Evolutionary conservation across 2,329 filamentous ascomycete genomes (phyloP).

Genomic region (Aspergillus sp.): DNA sequence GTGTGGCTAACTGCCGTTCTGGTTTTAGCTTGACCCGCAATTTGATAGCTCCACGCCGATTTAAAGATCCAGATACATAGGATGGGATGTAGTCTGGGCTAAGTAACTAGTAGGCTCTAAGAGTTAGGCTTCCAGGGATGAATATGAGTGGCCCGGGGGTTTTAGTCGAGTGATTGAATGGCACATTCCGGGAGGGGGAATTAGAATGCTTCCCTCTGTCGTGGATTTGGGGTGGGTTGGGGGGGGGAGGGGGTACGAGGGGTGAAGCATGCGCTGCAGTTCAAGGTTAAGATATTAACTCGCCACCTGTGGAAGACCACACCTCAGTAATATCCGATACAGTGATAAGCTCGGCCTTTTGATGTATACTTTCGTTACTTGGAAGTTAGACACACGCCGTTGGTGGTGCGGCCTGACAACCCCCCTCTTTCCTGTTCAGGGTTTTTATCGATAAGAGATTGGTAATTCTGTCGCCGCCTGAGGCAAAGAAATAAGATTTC

Average conservation of each 20-base stretch:
- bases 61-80: no score
- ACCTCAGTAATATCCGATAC: no score
- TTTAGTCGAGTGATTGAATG: not conserved
- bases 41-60: slow-evolving; percentile 3
- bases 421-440: not conserved
- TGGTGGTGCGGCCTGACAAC: not conserved
- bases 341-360: not conserved
- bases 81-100: not conserved
- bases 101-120: not conserved
- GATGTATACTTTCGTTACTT: not conserved
- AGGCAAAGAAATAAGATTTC: slow-evolving; percentile 6
- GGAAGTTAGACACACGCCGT: no score
- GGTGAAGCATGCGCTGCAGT: no score
- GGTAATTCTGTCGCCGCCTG: slow-evolving; percentile 8
- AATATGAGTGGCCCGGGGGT: not conserved
- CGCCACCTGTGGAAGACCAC: no score
- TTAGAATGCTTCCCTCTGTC: not conserved
- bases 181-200: not conserved
- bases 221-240: no score
- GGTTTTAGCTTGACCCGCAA: slow-evolving; percentile 16
- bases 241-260: no score
- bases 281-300: no score
- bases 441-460: slow-evolving; percentile 12
- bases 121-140: not conserved
- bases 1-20: slow-evolving; percentile 10